Base-by-base conservation (phyloP, 2,329 filamentous ascomycete genomes). In the Alternaria consortialis region DNA sequence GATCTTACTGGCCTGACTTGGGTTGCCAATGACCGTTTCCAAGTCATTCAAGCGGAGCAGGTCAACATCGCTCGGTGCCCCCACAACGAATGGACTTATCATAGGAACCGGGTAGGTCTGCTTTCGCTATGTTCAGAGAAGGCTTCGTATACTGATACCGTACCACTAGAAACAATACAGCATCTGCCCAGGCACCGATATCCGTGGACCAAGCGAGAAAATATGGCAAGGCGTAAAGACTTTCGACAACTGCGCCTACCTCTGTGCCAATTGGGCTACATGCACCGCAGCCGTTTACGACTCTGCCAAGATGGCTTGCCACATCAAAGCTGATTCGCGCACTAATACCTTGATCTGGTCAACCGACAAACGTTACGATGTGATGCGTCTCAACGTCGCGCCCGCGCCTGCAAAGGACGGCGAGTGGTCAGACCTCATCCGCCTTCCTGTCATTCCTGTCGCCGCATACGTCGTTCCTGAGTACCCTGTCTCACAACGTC, bases 381-480 rank as follows among this genome's bases (percentile, higher is more conserved):
- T 71, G 4, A 72, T 72, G 37, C 64, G 66, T 20, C 64, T 42
- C 11, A 63, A 68, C 9, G 43, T 67, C 17, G 52, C 60, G 20
- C 53, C 63, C 27, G 53, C 46, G 13, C 66, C 65, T 23, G 68
- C 70, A 6, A 56, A 56, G 2, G 60, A 62, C 32, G 71, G 71
- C 23, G 65, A 55, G 27, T 74, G 71, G 71, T 72, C 70, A 17
- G 70, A 74, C 29, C 36, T 74, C 13, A 59, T 74, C 32, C 66
- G 64, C 8, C 55, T 74, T 8, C 71, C 71, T 25, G 68, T 74
- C 57, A 74, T 74, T 46, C 71, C 71, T 8, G 71, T 74, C 7
- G 71, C 71, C 32, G 71, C 71, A 20, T 74, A 74, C 31, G 56
- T 74, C 46, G 70, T 74, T 20, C 71, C 70, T 8, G 64, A 69